These are phyloP conservation scores for Kwoniella shandongensis DNA, from an alignment of 768 basidiomycete species.

Conservation along the genomic window DNA sequence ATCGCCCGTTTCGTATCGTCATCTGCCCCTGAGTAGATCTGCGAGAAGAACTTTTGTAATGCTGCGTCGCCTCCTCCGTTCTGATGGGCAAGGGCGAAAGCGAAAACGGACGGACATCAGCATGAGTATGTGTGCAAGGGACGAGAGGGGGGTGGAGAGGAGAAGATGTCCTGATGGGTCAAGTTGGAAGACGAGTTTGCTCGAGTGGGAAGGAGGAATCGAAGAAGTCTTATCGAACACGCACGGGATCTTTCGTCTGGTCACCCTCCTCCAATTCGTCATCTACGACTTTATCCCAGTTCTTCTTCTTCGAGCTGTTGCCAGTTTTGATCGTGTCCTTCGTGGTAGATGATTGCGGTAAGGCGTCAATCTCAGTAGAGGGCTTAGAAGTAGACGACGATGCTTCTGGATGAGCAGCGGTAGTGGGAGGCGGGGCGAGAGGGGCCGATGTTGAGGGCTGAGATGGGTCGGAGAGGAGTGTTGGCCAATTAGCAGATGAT, in stretches of 20 bases:
- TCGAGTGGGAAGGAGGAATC: too few species aligned
- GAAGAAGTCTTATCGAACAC: too few species aligned
- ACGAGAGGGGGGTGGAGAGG: neutral
- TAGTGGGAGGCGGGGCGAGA: neutral
- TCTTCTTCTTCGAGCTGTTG: conserved; percentile 61
- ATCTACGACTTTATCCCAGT: conserved; percentile 81
- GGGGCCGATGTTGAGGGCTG: neutral
- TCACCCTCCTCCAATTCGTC: conserved; percentile 74
- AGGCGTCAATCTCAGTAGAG: conserved; percentile 6
- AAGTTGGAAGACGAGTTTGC: too few species aligned
- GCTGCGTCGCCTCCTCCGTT: conserved; percentile 86
- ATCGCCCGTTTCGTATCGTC: conserved; percentile 90
- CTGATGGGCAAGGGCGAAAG: too few species aligned
- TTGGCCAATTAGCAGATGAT: conserved; percentile 66
- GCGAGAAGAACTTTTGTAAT: conserved; percentile 75
- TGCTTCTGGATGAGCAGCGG: neutral
- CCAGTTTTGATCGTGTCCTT: conserved; percentile 45
- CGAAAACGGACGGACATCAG: neutral
- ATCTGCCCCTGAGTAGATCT: conserved; percentile 85
- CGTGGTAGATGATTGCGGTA: conserved; percentile 40
- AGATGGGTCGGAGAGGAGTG: conserved; percentile 13
- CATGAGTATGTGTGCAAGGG: too few species aligned
- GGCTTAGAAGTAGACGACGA: neutral
- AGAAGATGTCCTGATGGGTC: neutral
- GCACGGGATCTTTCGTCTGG: conserved; percentile 33